A percentile compares a stretch with the other conserved stretches of the same genome.
Evolutionary conservation across 2,329 filamentous ascomycete species (phyloP).

Genomic region (Sclerotinia nivalis): DNA sequence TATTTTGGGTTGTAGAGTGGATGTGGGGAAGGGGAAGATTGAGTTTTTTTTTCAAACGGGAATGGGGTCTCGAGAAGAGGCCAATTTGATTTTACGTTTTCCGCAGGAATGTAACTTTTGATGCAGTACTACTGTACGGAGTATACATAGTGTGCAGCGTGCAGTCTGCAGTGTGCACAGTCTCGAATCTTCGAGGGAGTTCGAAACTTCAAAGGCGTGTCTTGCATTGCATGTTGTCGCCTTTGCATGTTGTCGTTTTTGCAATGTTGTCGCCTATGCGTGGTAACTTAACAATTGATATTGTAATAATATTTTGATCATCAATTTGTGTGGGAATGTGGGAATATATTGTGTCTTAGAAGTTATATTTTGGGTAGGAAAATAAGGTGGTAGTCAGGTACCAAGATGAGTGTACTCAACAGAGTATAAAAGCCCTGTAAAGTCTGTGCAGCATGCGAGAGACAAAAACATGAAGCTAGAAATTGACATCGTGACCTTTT

Average conservation of each 20-base stretch:
- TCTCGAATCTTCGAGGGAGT: slow-evolving; percentile 11
- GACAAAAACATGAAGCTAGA: slow-evolving; percentile 8
- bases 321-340: neutral
- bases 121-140: no score
- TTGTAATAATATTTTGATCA: neutral
- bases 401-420: slow-evolving; percentile 2
- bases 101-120: no score
- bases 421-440: slow-evolving; percentile 4
- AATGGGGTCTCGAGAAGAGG: neutral
- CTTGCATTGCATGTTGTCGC: neutral
- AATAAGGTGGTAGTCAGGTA: slow-evolving; percentile 18
- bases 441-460: slow-evolving; percentile 6
- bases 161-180: neutral
- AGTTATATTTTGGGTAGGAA: slow-evolving; percentile 16
- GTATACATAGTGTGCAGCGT: neutral
- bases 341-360: neutral
- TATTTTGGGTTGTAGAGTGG: neutral
- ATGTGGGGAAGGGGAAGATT: neutral
- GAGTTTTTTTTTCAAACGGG: neutral
- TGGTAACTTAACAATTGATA: neutral
- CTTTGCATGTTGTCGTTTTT: neutral
- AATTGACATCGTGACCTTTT: slow-evolving; percentile 20
- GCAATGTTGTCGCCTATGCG: neutral
- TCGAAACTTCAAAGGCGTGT: neutral
- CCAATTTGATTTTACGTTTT: neutral